Evolutionary conservation across 768 basidiomycete genomes (phyloP), one percentile per base, ranked within the genome.

Genomic region (Naganishia vaughanmartiniae): DNA sequence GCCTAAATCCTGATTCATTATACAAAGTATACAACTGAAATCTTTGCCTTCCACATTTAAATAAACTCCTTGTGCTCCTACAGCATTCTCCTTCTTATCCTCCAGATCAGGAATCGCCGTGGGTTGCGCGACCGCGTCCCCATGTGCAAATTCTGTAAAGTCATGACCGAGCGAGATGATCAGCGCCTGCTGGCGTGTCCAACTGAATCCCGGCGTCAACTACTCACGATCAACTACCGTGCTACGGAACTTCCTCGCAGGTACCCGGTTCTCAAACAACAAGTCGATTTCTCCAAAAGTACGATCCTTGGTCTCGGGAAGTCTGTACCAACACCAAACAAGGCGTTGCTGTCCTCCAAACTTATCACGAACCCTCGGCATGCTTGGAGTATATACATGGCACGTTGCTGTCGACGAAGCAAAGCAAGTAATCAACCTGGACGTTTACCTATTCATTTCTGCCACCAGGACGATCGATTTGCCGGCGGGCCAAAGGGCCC

Each of bases 231-330:
- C 56, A 21, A 70, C 69, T 46, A 72, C 72, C 34, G 76, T 76
- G 53, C 39, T 54, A 56, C 69, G 71, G 75, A 78, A 81, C 66
- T 76, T 76, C 46, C 79, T 42, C 0, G 79, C 77, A 14, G 77
- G 70, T 12, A 78, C 67, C n/a, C 68, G 57, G 42, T 76, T 74
- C 48, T 74, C 74, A 72, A 81, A 79, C 51, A 81, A 39, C 28
- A 78, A 58, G 57, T 81, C 79, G 68, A 79, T 65, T 28, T 79
- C 76, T 5, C 67, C 66, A 67, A 71, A 76, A 1, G 68, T 55
- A 14, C 75, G 48, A 21, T 57, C 74, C 46, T 56, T 72, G 31
- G 65, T 71, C 66, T 73, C 72, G 12, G 74, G 75, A 19, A 76
- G 54, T 19, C 70, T 21, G 55, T 71, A 76, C 66, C 60, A 74